Evolutionary conservation across 345 rosid species (phyloP).

Genomic region (Syzygium oleosum): DNA sequence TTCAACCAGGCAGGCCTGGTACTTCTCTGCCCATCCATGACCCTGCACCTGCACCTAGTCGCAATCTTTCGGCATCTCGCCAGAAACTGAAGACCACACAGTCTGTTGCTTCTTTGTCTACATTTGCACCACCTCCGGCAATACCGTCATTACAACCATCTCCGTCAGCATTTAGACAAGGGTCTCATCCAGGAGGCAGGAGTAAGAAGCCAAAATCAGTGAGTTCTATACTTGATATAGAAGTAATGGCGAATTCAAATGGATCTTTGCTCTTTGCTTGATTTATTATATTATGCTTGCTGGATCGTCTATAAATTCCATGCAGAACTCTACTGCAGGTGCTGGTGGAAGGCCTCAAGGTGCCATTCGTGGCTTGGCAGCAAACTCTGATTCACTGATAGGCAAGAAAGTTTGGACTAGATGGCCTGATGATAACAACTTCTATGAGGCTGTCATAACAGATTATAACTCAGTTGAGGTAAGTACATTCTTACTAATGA

Average conservation of each 20-base stretch:
- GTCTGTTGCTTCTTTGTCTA: constrained; percentile 67
- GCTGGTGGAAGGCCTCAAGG: constrained; percentile 60
- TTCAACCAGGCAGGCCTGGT: constrained; percentile 56
- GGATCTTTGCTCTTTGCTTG: neutral
- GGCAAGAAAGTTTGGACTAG: constrained; percentile 94
- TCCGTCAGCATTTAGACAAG: constrained; percentile 64
- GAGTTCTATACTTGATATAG: constrained; percentile 18
- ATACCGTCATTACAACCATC: constrained; percentile 77
- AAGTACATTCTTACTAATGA: neutral
- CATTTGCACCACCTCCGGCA: constrained; percentile 71
- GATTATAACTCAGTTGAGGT: constrained; percentile 67
- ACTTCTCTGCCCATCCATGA: constrained; percentile 57
- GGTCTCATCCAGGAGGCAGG: constrained; percentile 58
- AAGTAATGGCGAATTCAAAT: neutral
- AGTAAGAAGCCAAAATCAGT: constrained; percentile 85
- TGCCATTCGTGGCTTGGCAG: constrained; percentile 26
- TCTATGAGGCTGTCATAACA: constrained; percentile 84
- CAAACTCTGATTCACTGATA: constrained; percentile 60
- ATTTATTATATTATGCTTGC: constrained; percentile 7
- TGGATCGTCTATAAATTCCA: constrained; percentile 35
- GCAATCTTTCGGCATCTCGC: constrained; percentile 77
- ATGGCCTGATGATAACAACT: constrained; percentile 93
- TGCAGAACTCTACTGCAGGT: constrained; percentile 63
- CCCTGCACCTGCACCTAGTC: constrained; percentile 56
- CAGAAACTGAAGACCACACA: constrained; percentile 83